Conservation (phyloP, 345 rosid genomes). For the Trapa bicornis region DNA sequence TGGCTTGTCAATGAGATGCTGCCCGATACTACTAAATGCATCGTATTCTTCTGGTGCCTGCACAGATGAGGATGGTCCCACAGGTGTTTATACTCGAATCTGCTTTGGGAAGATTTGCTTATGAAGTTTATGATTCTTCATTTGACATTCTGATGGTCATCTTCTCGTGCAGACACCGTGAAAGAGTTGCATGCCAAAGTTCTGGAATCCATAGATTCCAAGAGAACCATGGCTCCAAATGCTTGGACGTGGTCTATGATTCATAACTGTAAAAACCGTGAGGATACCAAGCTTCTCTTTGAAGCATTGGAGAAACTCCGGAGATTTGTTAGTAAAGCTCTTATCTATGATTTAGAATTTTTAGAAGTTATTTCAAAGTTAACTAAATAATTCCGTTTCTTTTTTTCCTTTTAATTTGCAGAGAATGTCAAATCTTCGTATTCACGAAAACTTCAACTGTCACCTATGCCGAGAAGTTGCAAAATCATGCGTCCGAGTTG, state of each 20-base stretch:
- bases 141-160: constrained; percentile 2
- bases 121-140: not conserved
- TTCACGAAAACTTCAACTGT: constrained; percentile 67
- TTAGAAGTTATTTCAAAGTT: not conserved
- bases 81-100: constrained; percentile 25
- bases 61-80: constrained; percentile 18
- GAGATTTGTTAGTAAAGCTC: constrained; percentile 51
- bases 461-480: constrained; percentile 74
- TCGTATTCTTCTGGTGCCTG: constrained; percentile 25
- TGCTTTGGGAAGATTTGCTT: not conserved
- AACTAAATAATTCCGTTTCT: not conserved
- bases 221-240: constrained; percentile 67
- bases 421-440: constrained; percentile 74
- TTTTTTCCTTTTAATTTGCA: constrained; percentile 23
- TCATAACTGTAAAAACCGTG: constrained; percentile 43
- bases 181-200: constrained; percentile 60
- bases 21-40: constrained; percentile 15
- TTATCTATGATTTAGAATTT: not conserved
- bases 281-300: constrained; percentile 67
- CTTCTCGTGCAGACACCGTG: constrained; percentile 40
- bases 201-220: constrained; percentile 42
- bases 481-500: constrained; percentile 58
- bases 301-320: constrained; percentile 49
- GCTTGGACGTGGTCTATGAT: constrained; percentile 79
- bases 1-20: constrained; percentile 6